These are phyloP conservation scores for Komagataella kurtzmanii DNA, from an alignment of 805 yeast genomes.

Conservation along the genomic window DNA sequence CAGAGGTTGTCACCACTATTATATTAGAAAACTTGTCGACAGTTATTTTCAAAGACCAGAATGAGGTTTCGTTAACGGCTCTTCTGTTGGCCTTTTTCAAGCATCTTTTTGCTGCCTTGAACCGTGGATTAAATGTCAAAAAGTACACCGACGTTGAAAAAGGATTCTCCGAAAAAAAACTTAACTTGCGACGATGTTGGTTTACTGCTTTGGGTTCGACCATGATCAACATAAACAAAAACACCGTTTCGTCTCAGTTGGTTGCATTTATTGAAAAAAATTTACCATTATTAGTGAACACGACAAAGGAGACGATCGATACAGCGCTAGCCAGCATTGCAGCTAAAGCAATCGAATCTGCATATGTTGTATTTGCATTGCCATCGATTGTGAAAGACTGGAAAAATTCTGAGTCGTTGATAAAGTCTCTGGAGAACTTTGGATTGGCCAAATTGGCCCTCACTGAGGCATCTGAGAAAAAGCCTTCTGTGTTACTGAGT, in stretches of 20 bases:
- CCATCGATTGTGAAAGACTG: conserved; percentile 9
- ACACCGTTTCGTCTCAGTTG: conserved; percentile 2
- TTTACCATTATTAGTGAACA: conserved; percentile 13
- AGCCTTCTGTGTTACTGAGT: conserved; percentile 34
- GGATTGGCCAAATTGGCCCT: conserved; percentile 21
- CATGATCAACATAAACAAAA: conserved; percentile 7
- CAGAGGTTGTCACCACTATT: conserved; percentile 17
- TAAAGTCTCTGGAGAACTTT: conserved; percentile 10
- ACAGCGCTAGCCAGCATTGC: conserved; percentile 42
- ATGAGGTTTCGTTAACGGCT: conserved; percentile 46
- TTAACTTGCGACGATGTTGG: conserved; percentile 59
- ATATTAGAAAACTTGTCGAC: conserved; percentile 32
- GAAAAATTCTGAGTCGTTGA: conserved; percentile 3
- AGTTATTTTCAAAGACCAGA: conserved; percentile 58
- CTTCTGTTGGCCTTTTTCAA: conserved; percentile 35
- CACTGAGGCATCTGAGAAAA: conserved; percentile 19
- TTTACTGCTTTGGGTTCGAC: conserved; percentile 30
- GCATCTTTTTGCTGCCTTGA: conserved; percentile 23
- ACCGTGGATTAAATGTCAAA: conserved; percentile 13
- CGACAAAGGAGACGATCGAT: conserved; percentile 29
- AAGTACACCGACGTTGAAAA: conserved; percentile 20
- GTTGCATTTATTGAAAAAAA: conserved; percentile 9
- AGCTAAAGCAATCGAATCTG: conserved; percentile 36
- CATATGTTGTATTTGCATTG: conserved; percentile 31
- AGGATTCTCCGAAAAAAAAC: conserved; percentile 58